Evolutionary conservation across 345 rosid species (phyloP).

Genomic region (Orychophragmus violaceus): DNA sequence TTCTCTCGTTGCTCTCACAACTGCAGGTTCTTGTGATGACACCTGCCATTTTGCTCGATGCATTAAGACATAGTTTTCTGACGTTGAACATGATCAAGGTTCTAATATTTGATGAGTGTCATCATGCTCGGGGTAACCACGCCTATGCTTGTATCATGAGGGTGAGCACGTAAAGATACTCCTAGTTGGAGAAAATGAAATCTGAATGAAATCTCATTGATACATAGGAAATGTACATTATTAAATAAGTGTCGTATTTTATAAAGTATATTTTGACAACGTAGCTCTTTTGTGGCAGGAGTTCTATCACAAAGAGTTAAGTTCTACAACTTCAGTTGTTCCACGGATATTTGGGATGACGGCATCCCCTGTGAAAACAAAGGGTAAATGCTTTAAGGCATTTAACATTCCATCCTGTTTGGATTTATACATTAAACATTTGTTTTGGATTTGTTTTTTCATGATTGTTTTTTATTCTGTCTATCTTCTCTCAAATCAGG

Average conservation of each 20-base stretch:
- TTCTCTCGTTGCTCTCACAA: neutral
- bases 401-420: neutral
- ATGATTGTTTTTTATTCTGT: neutral
- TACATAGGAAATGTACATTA: neutral
- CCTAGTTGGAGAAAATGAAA: neutral
- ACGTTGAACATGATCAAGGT: slow-evolving; percentile 56
- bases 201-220: neutral
- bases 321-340: slow-evolving; percentile 30
- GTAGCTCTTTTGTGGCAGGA: slow-evolving; percentile 44
- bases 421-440: neutral
- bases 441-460: neutral
- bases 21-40: slow-evolving; percentile 93
- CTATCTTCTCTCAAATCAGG: slow-evolving; percentile 33
- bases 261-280: neutral
- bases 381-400: slow-evolving; percentile 38
- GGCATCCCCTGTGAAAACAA: slow-evolving; percentile 79
- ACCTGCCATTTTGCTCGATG: slow-evolving; percentile 65
- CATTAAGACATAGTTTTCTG: slow-evolving; percentile 65
- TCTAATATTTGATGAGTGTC: slow-evolving; percentile 89
- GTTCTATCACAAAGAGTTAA: slow-evolving; percentile 53
- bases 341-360: slow-evolving; percentile 95
- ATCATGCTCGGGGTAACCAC: slow-evolving; percentile 64
- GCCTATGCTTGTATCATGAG: slow-evolving; percentile 78
- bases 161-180: slow-evolving; percentile 39
- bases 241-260: neutral